Percentiles rank a stretch among this genome's conserved stretches.
These are phyloP conservation scores for Backusella australiensis DNA, from an alignment of 192 early-diverging fungal genomes.

Conservation along the genomic window DNA sequence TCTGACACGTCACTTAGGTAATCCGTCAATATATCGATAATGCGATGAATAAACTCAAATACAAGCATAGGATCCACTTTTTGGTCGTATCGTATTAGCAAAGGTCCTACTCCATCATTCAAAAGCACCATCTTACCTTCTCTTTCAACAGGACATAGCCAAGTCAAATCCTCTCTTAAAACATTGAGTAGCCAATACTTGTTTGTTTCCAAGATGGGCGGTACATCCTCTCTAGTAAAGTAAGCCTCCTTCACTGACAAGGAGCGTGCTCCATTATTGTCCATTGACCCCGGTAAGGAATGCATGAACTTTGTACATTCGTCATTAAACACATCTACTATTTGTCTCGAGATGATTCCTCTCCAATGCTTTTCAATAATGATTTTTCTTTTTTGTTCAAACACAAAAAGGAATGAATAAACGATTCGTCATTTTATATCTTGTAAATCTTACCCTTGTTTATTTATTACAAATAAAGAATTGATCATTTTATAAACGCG, in stretches of 20 bases:
- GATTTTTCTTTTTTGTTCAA: conserved; percentile 56
- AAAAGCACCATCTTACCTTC: conserved; percentile 56
- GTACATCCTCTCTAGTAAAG: conserved; percentile 54
- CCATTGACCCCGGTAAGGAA: conserved; percentile 39
- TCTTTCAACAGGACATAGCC: conserved; percentile 66
- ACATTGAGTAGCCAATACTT: conserved; percentile 67
- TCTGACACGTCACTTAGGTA: conserved; percentile 87
- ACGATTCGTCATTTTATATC: neutral
- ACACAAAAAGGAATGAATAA: conserved; percentile 3
- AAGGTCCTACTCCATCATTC: neutral
- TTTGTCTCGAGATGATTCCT: conserved; percentile 55
- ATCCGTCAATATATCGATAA: conserved; percentile 74
- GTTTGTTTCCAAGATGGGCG: conserved; percentile 62
- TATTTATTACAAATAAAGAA: conserved; percentile 69
- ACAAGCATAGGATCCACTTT: conserved; percentile 79
- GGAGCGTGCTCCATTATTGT: conserved; percentile 1
- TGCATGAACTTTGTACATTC: conserved; percentile 54
- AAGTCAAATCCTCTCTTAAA: conserved; percentile 70
- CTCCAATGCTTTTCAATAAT: conserved; percentile 91
- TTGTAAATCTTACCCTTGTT: conserved; percentile 46
- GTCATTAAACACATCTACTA: conserved; percentile 63
- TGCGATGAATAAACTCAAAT: conserved; percentile 81
- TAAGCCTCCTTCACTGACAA: conserved; percentile 28
- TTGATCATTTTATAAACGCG: conserved; percentile 47
- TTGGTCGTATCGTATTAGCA: neutral